Evolutionary conservation across 1,139 yeast genomes (phyloP).

Genomic region (Geotrichum aggregatum): DNA sequence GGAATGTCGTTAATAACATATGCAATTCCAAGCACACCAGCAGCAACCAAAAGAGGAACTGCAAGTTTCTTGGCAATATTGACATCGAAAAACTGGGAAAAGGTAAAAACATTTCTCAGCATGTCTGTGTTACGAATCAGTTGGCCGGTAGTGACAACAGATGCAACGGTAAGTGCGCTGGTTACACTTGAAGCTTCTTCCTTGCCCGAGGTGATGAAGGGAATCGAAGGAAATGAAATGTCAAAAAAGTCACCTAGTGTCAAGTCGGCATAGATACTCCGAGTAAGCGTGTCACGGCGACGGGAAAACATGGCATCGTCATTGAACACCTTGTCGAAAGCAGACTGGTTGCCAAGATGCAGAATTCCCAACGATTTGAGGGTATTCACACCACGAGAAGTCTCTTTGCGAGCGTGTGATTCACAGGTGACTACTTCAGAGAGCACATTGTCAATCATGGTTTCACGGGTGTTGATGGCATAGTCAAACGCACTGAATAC

Average conservation of each 20-base stretch:
- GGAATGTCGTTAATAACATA: slow-evolving; percentile 79
- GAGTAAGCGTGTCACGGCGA: slow-evolving; percentile 58
- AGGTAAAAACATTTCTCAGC: slow-evolving; percentile 31
- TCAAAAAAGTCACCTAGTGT: slow-evolving; percentile 71
- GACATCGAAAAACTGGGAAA: slow-evolving; percentile 25
- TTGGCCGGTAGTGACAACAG: slow-evolving; percentile 40
- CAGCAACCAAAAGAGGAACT: slow-evolving; percentile 50
- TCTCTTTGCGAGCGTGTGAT: slow-evolving; percentile 56
- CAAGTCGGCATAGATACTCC: slow-evolving; percentile 56
- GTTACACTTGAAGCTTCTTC: slow-evolving; percentile 37
- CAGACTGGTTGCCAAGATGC: slow-evolving; percentile 50
- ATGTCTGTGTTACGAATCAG: slow-evolving; percentile 32
- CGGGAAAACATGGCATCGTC: slow-evolving; percentile 82
- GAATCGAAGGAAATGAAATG: slow-evolving; percentile 42
- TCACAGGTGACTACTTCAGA: slow-evolving; percentile 66
- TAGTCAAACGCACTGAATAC: slow-evolving; percentile 64
- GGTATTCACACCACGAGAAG: slow-evolving; percentile 56
- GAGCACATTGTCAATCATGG: slow-evolving; percentile 60
- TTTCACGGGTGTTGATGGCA: slow-evolving; percentile 64
- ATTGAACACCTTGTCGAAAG: slow-evolving; percentile 60
- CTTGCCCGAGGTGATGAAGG: slow-evolving; percentile 11
- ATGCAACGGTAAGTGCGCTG: slow-evolving; percentile 39
- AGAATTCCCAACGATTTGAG: slow-evolving; percentile 55
- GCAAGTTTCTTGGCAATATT: slow-evolving; percentile 39
- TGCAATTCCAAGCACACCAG: slow-evolving; percentile 56